These are phyloP conservation scores for Pleurotus tuber-regium DNA, from an alignment of 768 basidiomycete genomes.

Conservation along the genomic window DNA sequence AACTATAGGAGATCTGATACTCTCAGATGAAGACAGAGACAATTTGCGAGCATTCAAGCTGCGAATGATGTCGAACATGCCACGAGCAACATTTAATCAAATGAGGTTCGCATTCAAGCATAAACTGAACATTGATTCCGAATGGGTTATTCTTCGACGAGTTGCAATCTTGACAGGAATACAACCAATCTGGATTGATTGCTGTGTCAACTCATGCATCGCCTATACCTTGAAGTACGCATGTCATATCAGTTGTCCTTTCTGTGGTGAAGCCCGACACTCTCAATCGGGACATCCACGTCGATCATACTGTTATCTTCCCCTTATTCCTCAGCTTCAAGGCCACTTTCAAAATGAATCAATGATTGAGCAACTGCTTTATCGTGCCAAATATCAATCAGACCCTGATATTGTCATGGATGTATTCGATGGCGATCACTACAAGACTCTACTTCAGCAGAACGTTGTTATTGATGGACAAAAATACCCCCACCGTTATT, in stretches of 20 bases:
- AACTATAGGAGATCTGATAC: slow-evolving; percentile 16
- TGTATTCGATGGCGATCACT: slow-evolving; percentile 33
- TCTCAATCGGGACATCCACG: slow-evolving; percentile 9
- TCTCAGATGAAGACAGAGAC: slow-evolving; percentile 23
- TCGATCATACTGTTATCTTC: slow-evolving; percentile 24
- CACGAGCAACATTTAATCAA: slow-evolving; percentile 19
- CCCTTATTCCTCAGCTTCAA: slow-evolving; percentile 27
- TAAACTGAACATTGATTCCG: slow-evolving; percentile 22
- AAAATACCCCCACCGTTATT: slow-evolving; percentile 25
- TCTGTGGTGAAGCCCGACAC: slow-evolving; percentile 18
- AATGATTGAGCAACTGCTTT: slow-evolving; percentile 12
- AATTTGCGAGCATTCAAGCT: slow-evolving; percentile 27
- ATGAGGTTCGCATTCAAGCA: slow-evolving; percentile 24
- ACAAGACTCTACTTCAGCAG: slow-evolving; percentile 19
- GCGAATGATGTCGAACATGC: slow-evolving; percentile 22
- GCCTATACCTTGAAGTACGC: slow-evolving; percentile 23
- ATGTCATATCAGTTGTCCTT: slow-evolving; percentile 14
- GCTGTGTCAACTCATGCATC: slow-evolving; percentile 33
- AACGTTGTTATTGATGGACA: slow-evolving; percentile 26
- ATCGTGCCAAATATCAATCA: slow-evolving; percentile 14
- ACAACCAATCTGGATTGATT: slow-evolving; percentile 23
- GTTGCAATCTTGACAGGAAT: slow-evolving; percentile 25
- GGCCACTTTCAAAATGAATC: slow-evolving; percentile 15
- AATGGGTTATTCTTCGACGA: slow-evolving; percentile 21
- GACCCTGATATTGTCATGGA: slow-evolving; percentile 24